These are phyloP conservation scores for Mucor ambiguus DNA, from an alignment of 371 early-diverging fungal genomes.

Conservation along the genomic window DNA sequence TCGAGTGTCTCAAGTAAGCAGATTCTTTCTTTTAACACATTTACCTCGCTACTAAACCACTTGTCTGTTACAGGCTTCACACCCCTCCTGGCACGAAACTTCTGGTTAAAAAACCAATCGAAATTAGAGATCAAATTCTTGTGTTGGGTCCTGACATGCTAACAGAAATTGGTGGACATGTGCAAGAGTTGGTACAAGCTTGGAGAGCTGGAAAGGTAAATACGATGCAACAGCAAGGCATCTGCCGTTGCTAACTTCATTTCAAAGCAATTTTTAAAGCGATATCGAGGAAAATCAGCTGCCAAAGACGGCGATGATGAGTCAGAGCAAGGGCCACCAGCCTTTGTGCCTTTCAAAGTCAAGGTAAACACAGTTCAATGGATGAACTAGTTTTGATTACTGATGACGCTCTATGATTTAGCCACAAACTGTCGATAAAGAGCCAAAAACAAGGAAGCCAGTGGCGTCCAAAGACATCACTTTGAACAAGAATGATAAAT, in stretches of 20 bases:
- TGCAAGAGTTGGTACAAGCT: conserved; percentile 45
- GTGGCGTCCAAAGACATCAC: background rate
- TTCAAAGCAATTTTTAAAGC: conserved; percentile 41
- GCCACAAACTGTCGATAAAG: conserved; percentile 14
- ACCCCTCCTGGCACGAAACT: conserved; percentile 51
- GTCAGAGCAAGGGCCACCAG: conserved; percentile 37
- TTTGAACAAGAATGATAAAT: background rate
- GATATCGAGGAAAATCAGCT: conserved; percentile 21
- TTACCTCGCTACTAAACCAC: background rate
- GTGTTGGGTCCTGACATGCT: conserved; percentile 40
- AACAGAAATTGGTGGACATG: conserved; percentile 44
- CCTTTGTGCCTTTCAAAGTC: conserved; percentile 48
- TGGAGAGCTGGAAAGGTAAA: conserved; percentile 51
- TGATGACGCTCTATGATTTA: background rate
- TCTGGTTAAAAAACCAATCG: conserved; percentile 37
- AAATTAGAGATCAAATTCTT: conserved; percentile 35
- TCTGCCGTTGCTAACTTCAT: background rate
- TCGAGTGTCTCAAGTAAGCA: conserved; percentile 37
- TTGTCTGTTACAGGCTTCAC: conserved; percentile 28
- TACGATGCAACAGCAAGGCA: background rate
- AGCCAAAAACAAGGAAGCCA: conserved; percentile 12
- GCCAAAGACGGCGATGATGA: conserved; percentile 16
- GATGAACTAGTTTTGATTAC: background rate
- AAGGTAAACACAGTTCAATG: conserved; percentile 20
- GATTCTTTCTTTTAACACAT: background rate